Conservation (phyloP, 768 basidiomycete genomes). For the Fomitopsis pulvina region DNA sequence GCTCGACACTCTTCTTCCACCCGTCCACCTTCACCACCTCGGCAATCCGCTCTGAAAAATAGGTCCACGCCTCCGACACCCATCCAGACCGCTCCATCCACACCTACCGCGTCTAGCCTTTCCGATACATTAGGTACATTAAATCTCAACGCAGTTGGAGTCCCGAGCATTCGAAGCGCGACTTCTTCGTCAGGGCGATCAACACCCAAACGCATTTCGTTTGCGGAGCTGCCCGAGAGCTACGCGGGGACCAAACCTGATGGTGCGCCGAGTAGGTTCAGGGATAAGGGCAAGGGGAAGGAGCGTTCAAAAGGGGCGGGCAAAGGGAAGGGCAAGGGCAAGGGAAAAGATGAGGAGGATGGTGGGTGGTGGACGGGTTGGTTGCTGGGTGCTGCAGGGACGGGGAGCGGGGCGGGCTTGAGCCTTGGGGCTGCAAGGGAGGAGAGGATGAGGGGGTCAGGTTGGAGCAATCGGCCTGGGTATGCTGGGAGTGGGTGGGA, state of each 20-base stretch:
- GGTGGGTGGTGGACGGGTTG: slow-evolving; percentile 26
- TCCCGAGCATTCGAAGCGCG: slow-evolving; percentile 26
- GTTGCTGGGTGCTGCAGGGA: slow-evolving; percentile 20
- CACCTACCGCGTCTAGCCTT: slow-evolving; percentile 22
- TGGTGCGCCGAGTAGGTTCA: slow-evolving; percentile 18
- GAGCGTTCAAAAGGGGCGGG: slow-evolving; percentile 16
- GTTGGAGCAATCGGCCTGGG: slow-evolving; percentile 17
- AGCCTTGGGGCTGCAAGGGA: slow-evolving; percentile 5
- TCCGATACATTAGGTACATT: slow-evolving; percentile 11
- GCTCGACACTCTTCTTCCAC: slow-evolving; percentile 53
- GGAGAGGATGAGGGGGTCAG: slow-evolving; percentile 3
- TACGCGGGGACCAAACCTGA: slow-evolving; percentile 36
- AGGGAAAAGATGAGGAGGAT: slow-evolving; percentile 22
- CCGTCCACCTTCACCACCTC: slow-evolving; percentile 54
- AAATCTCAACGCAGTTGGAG: not conserved
- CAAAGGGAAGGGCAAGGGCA: slow-evolving; percentile 30
- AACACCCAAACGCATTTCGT: slow-evolving; percentile 75
- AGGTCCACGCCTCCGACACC: slow-evolving; percentile 31
- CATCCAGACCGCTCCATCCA: slow-evolving; percentile 18
- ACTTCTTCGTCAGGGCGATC: slow-evolving; percentile 40
- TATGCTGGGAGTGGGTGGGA: slow-evolving; percentile 15
- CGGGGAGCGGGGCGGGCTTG: slow-evolving; percentile 7
- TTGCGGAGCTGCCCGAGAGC: slow-evolving; percentile 68
- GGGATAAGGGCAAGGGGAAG: slow-evolving; percentile 10
- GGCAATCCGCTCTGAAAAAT: slow-evolving; percentile 39